Percentiles rank a stretch among this genome's conserved stretches.
Evolutionary conservation across 495 filamentous ascomycete genomes (phyloP).

Genomic region (Aspergillus homomorphus): DNA sequence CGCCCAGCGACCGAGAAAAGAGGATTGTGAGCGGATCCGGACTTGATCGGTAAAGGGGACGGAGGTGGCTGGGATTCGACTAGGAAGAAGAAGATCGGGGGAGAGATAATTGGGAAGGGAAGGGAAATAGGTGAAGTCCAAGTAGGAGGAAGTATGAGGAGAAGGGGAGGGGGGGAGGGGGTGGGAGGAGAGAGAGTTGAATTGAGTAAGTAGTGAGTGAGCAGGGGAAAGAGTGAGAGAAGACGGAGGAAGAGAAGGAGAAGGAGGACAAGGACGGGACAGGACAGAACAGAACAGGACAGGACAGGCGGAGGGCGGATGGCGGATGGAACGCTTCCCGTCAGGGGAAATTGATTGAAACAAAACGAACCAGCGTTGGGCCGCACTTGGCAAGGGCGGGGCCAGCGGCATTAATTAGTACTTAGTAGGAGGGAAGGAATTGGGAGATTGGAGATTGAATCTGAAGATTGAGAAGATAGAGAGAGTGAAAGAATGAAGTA

Average conservation of each 20-base stretch:
- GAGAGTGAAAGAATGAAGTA: background rate
- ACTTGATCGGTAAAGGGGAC: background rate
- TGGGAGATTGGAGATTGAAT: background rate
- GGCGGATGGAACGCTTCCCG: too few species aligned
- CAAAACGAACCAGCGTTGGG: conserved; percentile 2
- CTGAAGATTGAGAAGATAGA: background rate
- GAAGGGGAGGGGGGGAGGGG: conserved; percentile 9
- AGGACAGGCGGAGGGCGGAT: background rate
- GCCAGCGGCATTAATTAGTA: conserved; percentile 8
- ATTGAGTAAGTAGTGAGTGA: background rate
- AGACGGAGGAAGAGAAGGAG: background rate
- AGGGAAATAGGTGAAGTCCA: conserved; percentile 1
- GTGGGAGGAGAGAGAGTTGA: conserved; percentile 7
- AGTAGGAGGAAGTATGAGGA: conserved; percentile 13
- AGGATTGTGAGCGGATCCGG: conserved; percentile 5
- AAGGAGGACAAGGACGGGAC: background rate
- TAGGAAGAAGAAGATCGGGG: background rate
- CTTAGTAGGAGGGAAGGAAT: background rate
- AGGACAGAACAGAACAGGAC: background rate
- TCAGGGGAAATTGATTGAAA: conserved; percentile 3
- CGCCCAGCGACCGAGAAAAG: conserved; percentile 37
- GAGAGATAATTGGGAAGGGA: conserved; percentile 6
- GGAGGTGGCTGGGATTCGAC: conserved; percentile 1
- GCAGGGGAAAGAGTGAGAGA: background rate
- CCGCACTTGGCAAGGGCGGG: conserved; percentile 16